Percentiles rank a stretch among this genome's conserved stretches.
Conservation (phyloP, 306 rosid genomes). For the Acacia confusa region DNA sequence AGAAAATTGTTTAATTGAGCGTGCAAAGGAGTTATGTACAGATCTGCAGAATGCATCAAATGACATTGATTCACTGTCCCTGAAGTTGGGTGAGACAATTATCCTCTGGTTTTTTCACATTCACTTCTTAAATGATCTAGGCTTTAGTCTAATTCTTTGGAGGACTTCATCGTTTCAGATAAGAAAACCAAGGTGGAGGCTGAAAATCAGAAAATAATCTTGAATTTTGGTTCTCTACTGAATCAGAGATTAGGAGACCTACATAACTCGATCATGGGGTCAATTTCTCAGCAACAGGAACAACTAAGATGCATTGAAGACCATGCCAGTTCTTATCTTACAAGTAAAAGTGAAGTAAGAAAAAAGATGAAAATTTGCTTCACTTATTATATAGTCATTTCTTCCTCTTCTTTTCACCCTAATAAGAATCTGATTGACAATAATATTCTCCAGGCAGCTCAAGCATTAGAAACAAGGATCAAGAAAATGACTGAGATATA, state of each 20-base stretch:
- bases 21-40: constrained; percentile 70
- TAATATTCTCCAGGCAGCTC: constrained; percentile 60
- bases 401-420: constrained; percentile 9
- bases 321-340: constrained; percentile 52
- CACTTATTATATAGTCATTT: constrained; percentile 7
- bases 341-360: constrained; percentile 80
- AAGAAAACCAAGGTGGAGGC: constrained; percentile 69
- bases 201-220: constrained; percentile 62
- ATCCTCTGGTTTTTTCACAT: constrained; percentile 8
- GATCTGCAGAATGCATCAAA: constrained; percentile 77
- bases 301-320: constrained; percentile 82
- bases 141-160: constrained; percentile 15
- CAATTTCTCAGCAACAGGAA: constrained; percentile 75
- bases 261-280: constrained; percentile 63
- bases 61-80: constrained; percentile 57
- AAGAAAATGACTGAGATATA: constrained; percentile 65
- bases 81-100: constrained; percentile 63
- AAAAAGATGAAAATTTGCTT: constrained; percentile 18
- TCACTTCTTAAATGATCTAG: background rate
- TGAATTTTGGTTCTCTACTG: constrained; percentile 70
- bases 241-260: constrained; percentile 65
- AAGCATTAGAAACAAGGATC: constrained; percentile 67
- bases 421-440: constrained; percentile 27
- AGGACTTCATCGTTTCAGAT: constrained; percentile 45
- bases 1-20: constrained; percentile 74